Base-by-base conservation (phyloP, 2,329 filamentous ascomycete species). In the Colletotrichum australisinense region DNA sequence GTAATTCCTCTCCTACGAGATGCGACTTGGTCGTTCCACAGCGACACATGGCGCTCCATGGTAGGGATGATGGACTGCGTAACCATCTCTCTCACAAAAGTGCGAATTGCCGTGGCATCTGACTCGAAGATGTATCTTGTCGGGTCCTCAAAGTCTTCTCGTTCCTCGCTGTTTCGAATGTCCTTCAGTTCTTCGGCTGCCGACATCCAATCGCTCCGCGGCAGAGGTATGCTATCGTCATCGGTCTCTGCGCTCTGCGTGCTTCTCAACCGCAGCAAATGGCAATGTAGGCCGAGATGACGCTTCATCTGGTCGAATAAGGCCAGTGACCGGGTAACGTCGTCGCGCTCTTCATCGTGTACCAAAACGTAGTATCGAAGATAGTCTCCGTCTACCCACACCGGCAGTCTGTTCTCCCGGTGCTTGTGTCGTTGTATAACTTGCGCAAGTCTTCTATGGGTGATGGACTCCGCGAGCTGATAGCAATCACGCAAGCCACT, bases 291-390 rank as follows among this genome's bases (percentile, higher is more conserved):
- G 1, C 97, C 97, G 76, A 99, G 94, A 83, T 98, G 95, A n/a
- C 97, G 92, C 84, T 98, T 99, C 97, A 99, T 99, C 82, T 98
- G 95, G 78, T 99, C 97, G 82, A 98, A 99, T 32, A 98, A 87
- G 22, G 92, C 90, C 82, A 96, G 96, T 14, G 95, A 97, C 83
- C 95, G 93, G 49, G 91, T 91, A 74, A 98, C 97, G 80, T 99
- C 95, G 79, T 98, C 96, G 74, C 91, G 92, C 80, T 99, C 97
- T 83, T 99, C 97, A 78, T 99, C 97, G 79, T 99, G 97, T 22
- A 99, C 93, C 55, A 99, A 87, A 19, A 99, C 94, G 83, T 99
- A 99, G 83, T 99, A 99, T 75, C 97, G 91, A 75, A 99, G 86
- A 81, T 97, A 99, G 74, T 98, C 95, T 35, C 93, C 93, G 79